Conservation (phyloP, 2,329 filamentous ascomycete species). For the Neodidymelliopsis sp. region DNA sequence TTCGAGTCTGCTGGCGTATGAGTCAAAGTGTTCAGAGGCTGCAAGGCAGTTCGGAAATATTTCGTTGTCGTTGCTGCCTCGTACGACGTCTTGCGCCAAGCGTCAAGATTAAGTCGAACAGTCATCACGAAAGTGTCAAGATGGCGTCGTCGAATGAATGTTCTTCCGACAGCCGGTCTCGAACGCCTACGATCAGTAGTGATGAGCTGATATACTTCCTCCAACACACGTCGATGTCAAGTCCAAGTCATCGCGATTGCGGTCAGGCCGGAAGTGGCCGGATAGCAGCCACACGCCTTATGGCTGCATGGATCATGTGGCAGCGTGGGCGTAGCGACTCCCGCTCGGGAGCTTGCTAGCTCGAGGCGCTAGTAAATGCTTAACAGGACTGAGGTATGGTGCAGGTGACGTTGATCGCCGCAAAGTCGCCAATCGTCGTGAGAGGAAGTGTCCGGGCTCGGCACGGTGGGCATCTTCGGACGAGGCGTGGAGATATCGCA, state of each 20-base stretch:
- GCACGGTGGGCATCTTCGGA: constrained; percentile 19
- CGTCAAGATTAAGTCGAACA: neutral
- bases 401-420: constrained; percentile 27
- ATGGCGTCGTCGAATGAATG: neutral
- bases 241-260: constrained; percentile 6
- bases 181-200: neutral
- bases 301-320: constrained; percentile 9
- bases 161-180: neutral
- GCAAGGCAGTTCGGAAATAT: constrained; percentile 9
- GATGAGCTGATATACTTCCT: constrained; percentile 3
- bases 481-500: constrained; percentile 22
- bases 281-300: constrained; percentile 20
- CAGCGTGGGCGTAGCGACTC: constrained; percentile 17
- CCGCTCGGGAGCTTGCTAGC: constrained; percentile 22
- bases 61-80: constrained; percentile 12
- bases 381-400: constrained; percentile 26
- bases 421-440: constrained; percentile 20
- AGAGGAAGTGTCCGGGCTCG: constrained; percentile 18
- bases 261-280: constrained; percentile 31
- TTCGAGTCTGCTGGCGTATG: too few relatives aligned
- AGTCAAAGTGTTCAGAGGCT: constrained; percentile 20
- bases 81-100: constrained; percentile 10
- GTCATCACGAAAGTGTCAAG: neutral
- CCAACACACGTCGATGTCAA: neutral
- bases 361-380: constrained; percentile 32